Evolutionary conservation across 768 basidiomycete genomes (phyloP).

Genomic region (Psilocybe tampanensis): DNA sequence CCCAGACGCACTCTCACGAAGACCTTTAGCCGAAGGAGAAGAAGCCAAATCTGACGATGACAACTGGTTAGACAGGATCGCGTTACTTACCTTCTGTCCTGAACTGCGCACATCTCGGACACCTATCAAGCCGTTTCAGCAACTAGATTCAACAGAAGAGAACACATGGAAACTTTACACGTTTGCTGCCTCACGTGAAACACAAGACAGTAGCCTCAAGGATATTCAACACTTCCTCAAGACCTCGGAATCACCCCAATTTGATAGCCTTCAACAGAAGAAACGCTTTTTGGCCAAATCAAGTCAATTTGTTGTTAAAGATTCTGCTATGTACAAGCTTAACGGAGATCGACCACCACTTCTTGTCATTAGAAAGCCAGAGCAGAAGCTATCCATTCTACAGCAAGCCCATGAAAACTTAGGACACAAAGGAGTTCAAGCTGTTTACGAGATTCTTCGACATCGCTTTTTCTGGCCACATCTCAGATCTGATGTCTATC

Average conservation of each 20-base stretch:
- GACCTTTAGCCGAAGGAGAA: slow-evolving; percentile 8
- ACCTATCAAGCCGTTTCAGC: background rate
- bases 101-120: background rate
- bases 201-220: background rate
- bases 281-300: slow-evolving; percentile 5
- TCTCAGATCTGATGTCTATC: slow-evolving; percentile 1
- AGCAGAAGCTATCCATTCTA: background rate
- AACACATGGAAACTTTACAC: too few relatives aligned
- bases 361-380: background rate
- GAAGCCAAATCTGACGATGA: slow-evolving; percentile 26
- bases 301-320: slow-evolving; percentile 1
- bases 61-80: slow-evolving; percentile 23
- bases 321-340: background rate
- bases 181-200: background rate
- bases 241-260: slow-evolving; percentile 1
- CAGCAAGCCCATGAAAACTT: background rate
- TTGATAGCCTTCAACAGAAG: background rate
- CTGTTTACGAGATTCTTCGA: too few relatives aligned
- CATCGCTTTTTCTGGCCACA: slow-evolving; percentile 9
- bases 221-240: slow-evolving; percentile 5
- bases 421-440: background rate
- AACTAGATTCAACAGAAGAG: background rate
- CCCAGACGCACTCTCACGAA: slow-evolving; percentile 14
- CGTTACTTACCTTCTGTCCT: background rate
- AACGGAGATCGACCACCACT: slow-evolving; percentile 5